Base-by-base conservation (phyloP, 1,284 basidiomycete species). In the Porodaedalea pini region DNA sequence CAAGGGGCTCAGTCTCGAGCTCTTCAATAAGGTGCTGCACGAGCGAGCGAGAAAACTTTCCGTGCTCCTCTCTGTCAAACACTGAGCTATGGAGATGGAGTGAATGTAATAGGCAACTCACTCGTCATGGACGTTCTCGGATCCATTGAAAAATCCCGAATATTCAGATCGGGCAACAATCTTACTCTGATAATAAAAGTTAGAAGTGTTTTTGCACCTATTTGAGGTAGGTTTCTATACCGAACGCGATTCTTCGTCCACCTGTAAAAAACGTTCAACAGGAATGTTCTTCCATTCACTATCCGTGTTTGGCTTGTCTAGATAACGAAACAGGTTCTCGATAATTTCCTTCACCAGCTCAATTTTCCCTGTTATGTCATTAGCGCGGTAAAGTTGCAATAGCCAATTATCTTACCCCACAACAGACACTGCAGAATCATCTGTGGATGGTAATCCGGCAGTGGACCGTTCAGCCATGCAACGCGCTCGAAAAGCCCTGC, bases 381-480 rank as follows among this genome's bases (percentile, higher is more conserved):
- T 49, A 25, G 1, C 19, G 32, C 2, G 34, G n/a, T 48, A 4
- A 51, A 55, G 23, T n/a, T 25, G 15, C 27, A 59, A 47, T 29
- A 15, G 47, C 55, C 13, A 50, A 34, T 15, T 27, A 34, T 62
- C 82, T 60, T 63, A 94, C 93, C 87, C 92, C 94, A 95, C 11
- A 95, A 73, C 41, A 97, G 75, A 66, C 91, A 94, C 66, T 96
- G 94, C n/a, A 92, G 74, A 11, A 97, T 71, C 78, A 95, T 88
- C 64, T 94, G 92, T 2, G 94, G 94, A 71, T 96, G 91, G 69
- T 91, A 94, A 69, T 96, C 90, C 29, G 83, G 81, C 44, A 97
- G 72, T 1, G 93, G 92, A 0, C 90, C 92, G 68, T 94, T 95
- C 53, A 83, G 78, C 61, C 85, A 73, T 4, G 89, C 90, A 41